Percentiles rank a stretch among this genome's conserved stretches.
These are phyloP conservation scores for Platanthera zijinensis DNA, from an alignment of 106 monocot species.

Conservation along the genomic window DNA sequence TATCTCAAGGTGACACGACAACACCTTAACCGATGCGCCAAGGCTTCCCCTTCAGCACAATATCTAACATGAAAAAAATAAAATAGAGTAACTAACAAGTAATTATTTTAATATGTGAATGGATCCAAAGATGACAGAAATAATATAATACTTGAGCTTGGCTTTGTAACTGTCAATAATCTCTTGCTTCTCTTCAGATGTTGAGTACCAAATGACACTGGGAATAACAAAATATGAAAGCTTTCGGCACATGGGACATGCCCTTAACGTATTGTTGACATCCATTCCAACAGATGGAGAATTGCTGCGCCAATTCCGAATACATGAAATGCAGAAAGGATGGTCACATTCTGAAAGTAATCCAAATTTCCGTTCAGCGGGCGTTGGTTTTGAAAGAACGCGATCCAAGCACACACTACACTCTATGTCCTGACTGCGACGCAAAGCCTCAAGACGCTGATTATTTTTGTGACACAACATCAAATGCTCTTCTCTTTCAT, in stretches of 20 bases:
- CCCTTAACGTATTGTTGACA: constrained; percentile 70
- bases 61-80: not conserved
- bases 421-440: constrained; percentile 85
- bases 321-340: constrained; percentile 93
- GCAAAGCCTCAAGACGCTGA: constrained; percentile 72
- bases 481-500: constrained; percentile 89
- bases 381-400: constrained; percentile 77
- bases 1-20: too few species aligned
- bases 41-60: not conserved
- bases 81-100: not conserved
- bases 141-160: constrained; percentile 61
- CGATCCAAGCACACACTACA: constrained; percentile 91
- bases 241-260: constrained; percentile 91
- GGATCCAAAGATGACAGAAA: not conserved
- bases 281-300: constrained; percentile 86
- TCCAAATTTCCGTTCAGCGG: constrained; percentile 94
- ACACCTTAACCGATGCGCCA: too few species aligned
- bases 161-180: constrained; percentile 81
- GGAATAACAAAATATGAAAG: constrained; percentile 96
- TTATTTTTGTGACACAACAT: constrained; percentile 60
- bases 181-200: constrained; percentile 80
- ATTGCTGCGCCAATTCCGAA: constrained; percentile 90
- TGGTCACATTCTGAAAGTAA: constrained; percentile 95
- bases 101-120: not conserved
- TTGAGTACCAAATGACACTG: constrained; percentile 90